Percentiles rank a stretch among this genome's conserved stretches.
Evolutionary conservation across 2,329 filamentous ascomycete species (phyloP).

Genomic region (Colletotrichum gigasporum): DNA sequence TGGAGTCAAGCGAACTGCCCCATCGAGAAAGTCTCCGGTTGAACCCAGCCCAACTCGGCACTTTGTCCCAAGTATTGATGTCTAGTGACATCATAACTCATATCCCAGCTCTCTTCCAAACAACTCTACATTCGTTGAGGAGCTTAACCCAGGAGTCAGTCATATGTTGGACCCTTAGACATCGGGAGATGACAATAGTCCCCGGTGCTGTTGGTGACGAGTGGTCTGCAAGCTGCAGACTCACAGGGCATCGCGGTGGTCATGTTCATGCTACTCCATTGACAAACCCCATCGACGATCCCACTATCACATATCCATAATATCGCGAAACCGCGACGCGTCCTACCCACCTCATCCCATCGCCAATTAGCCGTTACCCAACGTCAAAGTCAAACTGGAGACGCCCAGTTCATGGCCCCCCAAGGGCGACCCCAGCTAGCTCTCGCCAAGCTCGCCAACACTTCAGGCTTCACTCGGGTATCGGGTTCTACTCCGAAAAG

Average conservation of each 20-base stretch:
- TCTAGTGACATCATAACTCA: constrained; percentile 20
- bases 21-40: constrained; percentile 16
- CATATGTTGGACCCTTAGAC: background rate
- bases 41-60: constrained; percentile 25
- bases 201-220: background rate
- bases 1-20: constrained; percentile 22
- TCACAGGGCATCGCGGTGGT: background rate
- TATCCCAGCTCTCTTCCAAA: background rate
- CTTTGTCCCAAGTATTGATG: constrained; percentile 6
- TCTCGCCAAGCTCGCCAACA: constrained; percentile 2
- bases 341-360: constrained; percentile 1
- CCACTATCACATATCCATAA: constrained; percentile 10
- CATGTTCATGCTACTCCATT: constrained; percentile 4
- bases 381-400: background rate
- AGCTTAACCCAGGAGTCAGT: too few species aligned
- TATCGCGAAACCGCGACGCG: constrained; percentile 22
- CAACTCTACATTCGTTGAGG: background rate
- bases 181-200: too few species aligned
- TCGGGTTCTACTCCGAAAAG: background rate
- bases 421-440: constrained; percentile 16
- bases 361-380: constrained; percentile 1
- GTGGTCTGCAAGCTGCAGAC: background rate
- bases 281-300: constrained; percentile 11
- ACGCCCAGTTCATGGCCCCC: background rate
- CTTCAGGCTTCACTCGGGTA: background rate